These are phyloP conservation scores for Rauvolfia tetraphylla DNA, from an alignment of 257 asterid species.

Conservation along the genomic window DNA sequence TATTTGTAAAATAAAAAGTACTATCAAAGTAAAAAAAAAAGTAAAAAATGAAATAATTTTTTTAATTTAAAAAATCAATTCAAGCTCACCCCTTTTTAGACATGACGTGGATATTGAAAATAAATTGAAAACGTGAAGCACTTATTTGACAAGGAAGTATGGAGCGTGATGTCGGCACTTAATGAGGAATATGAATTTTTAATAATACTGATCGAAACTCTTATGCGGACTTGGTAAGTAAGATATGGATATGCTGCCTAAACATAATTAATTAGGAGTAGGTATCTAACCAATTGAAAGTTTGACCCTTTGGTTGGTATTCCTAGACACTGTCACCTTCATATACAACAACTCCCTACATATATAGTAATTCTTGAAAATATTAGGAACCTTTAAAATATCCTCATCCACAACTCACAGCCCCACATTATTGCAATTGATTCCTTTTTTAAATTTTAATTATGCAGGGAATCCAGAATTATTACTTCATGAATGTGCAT, in stretches of 20 bases:
- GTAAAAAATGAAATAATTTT: no score
- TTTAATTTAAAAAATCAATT: no score
- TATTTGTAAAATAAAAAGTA: no score
- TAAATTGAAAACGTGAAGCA: no score
- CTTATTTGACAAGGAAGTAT: no score
- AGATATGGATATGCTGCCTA: constrained; percentile 11
- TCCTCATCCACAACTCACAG: background rate
- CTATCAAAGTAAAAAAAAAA: no score
- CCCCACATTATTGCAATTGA: background rate
- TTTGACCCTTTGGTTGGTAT: background rate
- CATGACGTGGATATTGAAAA: no score
- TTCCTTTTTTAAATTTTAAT: no score
- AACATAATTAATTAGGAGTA: background rate
- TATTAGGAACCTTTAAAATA: background rate
- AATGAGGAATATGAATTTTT: background rate
- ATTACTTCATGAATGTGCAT: no score
- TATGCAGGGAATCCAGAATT: no score
- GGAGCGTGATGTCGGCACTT: no score
- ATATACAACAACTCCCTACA: background rate
- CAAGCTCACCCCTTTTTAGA: no score
- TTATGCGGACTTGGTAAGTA: constrained; percentile 5
- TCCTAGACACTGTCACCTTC: background rate
- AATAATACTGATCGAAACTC: background rate
- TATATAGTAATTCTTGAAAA: background rate
- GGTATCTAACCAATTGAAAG: background rate